These are phyloP conservation scores for Lepiota brunneoincarnata DNA, from an alignment of 768 basidiomycete genomes.

Conservation along the genomic window DNA sequence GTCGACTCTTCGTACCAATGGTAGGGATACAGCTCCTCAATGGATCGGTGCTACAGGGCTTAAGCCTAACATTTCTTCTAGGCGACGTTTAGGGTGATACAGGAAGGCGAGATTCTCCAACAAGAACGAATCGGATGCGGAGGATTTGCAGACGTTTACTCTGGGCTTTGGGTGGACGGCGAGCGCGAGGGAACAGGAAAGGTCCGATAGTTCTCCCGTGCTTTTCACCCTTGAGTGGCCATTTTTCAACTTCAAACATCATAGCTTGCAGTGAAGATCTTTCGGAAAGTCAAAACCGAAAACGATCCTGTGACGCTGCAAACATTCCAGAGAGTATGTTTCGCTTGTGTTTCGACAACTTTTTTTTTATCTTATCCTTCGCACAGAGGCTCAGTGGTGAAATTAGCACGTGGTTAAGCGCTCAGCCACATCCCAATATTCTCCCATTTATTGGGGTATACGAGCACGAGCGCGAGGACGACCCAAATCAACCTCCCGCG, in stretches of 20 bases:
- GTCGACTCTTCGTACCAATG: too few relatives aligned
- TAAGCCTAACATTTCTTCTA: too few relatives aligned
- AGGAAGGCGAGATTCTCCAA: not conserved
- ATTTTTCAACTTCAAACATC: too few relatives aligned
- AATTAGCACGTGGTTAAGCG: not conserved
- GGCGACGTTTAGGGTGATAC: not conserved
- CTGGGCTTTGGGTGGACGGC: not conserved
- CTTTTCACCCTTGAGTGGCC: not conserved
- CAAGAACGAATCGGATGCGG: not conserved
- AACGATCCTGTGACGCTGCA: not conserved
- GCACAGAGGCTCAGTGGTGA: too few relatives aligned
- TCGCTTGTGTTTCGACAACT: too few relatives aligned
- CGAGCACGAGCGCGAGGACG: too few relatives aligned
- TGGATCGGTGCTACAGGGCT: too few relatives aligned
- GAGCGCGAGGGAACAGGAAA: not conserved
- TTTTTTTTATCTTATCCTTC: not conserved
- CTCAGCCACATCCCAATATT: not conserved
- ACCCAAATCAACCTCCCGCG: not conserved
- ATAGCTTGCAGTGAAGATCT: conserved; percentile 7
- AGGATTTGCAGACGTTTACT: not conserved
- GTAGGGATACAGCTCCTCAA: too few relatives aligned
- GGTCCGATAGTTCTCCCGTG: not conserved
- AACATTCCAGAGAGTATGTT: not conserved
- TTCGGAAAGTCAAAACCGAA: not conserved
- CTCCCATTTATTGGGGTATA: not conserved